Evolutionary conservation across 2,329 filamentous ascomycete genomes (phyloP), one percentile per base, ranked within the genome.

Genomic region (Scedosporium aurantiacum): DNA sequence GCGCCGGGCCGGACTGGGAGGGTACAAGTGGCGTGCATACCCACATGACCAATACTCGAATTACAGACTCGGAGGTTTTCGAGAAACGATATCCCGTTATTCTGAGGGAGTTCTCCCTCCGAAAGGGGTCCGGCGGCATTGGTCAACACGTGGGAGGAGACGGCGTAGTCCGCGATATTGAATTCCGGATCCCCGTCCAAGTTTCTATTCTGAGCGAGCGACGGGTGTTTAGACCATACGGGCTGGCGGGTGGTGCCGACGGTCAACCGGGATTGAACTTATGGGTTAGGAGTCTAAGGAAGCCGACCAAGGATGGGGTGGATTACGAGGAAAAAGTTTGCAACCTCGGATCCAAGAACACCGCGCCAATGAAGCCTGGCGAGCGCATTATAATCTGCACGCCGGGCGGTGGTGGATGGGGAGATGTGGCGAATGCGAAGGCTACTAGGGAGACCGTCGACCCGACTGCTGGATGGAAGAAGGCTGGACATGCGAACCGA

Each of bases 261-360:
- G 93, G 85, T 0, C 75, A 84, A 66, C 87, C 88, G 58, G 93
- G 93, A 0, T 75, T 92, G 64, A 97, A 97, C 67, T 77, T 95
- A 55, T 97, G 93, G 93, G 86, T 95, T 37, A 79, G 90, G 6
- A 87, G 83, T 63, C 86, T 93, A 60, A 76, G 79, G 66, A 84
- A 83, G 71, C 75, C 75, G 1, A 78, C 78, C 67, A 67, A 69
- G 0, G 71, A 68, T 0, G 72, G 74, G 10, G 68, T 69, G 5
- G 79, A 82, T 64, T 80, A 79, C 68, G 77, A 85, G 70, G 80
- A 86, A 70, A 76, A 86, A 45, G 77, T 79, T 59, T 86, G 92
- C 68, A 91, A 89, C 68, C 70, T 92, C 45, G 89, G 89, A 0
- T 88, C 84, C 1, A 93, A 93, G 78, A 93, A 92, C 66, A 90